These are phyloP conservation scores for Marasmius sp. DNA, from an alignment of 1,284 basidiomycete genomes.

Conservation along the genomic window DNA sequence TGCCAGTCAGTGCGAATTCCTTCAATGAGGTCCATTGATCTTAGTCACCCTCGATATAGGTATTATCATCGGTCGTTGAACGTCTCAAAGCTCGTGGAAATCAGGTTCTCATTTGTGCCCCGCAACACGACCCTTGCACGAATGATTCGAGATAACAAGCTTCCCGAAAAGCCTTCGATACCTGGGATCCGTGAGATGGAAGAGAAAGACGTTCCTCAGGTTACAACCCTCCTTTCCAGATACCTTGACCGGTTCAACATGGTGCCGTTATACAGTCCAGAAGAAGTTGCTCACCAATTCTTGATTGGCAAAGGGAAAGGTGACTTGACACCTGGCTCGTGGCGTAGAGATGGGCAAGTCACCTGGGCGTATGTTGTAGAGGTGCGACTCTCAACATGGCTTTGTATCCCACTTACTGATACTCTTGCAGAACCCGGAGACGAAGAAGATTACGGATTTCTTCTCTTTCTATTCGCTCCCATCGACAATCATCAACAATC, in stretches of 20 bases:
- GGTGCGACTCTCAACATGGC: slow-evolving; percentile 40
- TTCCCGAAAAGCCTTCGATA: slow-evolving; percentile 54
- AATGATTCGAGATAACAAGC: slow-evolving; percentile 75
- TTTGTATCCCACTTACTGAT: slow-evolving; percentile 1
- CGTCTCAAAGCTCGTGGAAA: slow-evolving; percentile 88
- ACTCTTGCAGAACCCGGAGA: slow-evolving; percentile 67
- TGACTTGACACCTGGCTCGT: slow-evolving; percentile 39
- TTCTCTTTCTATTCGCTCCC: slow-evolving; percentile 98
- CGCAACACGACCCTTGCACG: slow-evolving; percentile 85
- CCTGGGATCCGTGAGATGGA: slow-evolving; percentile 87
- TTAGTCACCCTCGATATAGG: slow-evolving; percentile 34
- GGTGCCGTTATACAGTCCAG: slow-evolving; percentile 74
- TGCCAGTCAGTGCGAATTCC: slow-evolving; percentile 56
- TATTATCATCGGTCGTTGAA: slow-evolving; percentile 96
- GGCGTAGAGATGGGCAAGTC: slow-evolving; percentile 77
- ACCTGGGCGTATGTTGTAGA: slow-evolving; percentile 98
- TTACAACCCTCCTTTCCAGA: slow-evolving; percentile 72
- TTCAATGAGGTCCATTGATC: not conserved
- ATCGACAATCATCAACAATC: slow-evolving; percentile 79
- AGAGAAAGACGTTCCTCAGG: slow-evolving; percentile 72
- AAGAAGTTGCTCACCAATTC: slow-evolving; percentile 88
- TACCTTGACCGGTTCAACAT: slow-evolving; percentile 91
- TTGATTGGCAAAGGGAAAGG: slow-evolving; percentile 74
- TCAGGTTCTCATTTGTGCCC: slow-evolving; percentile 88
- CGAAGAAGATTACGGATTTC: slow-evolving; percentile 89